A percentile compares a stretch with the other conserved stretches of the same genome.
Conservation (phyloP, 2,329 filamentous ascomycete genomes). For the Apiospora aurea region DNA sequence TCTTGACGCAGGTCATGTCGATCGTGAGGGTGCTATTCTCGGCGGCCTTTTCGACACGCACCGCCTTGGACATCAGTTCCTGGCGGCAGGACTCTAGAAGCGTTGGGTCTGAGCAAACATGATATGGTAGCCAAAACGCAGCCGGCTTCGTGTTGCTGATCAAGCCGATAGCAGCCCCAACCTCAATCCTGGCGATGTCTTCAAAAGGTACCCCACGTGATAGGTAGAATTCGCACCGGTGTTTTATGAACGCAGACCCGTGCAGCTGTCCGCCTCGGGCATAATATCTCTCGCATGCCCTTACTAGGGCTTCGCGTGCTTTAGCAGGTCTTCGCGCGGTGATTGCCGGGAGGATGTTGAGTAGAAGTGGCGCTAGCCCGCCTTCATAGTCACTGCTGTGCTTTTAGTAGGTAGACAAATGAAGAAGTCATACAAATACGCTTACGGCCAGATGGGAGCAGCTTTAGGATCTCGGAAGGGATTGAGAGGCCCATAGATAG, state of each 20-base stretch:
- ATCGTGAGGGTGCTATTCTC: neutral
- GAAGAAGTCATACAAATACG: too few relatives aligned
- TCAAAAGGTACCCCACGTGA: neutral
- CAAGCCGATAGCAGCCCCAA: neutral
- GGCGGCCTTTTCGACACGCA: neutral
- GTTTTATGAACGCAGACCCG: neutral
- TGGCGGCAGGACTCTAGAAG: neutral
- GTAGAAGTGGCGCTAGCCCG: neutral
- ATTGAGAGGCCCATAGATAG: slow-evolving; percentile 31
- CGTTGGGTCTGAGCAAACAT: neutral
- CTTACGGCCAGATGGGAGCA: neutral
- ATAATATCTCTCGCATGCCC: neutral
- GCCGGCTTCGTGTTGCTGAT: neutral
- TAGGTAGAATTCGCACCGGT: neutral
- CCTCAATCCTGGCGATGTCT: neutral
- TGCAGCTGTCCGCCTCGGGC: neutral
- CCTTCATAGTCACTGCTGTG: neutral
- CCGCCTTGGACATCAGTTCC: neutral
- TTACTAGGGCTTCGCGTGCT: neutral
- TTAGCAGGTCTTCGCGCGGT: neutral
- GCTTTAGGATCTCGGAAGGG: slow-evolving; percentile 27
- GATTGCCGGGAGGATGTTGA: neutral
- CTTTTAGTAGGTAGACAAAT: too few relatives aligned
- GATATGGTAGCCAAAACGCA: neutral
- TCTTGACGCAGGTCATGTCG: neutral